Evolutionary conservation across 108 stramenopile species (phyloP).

Genomic region (Cyclotella baltica): DNA sequence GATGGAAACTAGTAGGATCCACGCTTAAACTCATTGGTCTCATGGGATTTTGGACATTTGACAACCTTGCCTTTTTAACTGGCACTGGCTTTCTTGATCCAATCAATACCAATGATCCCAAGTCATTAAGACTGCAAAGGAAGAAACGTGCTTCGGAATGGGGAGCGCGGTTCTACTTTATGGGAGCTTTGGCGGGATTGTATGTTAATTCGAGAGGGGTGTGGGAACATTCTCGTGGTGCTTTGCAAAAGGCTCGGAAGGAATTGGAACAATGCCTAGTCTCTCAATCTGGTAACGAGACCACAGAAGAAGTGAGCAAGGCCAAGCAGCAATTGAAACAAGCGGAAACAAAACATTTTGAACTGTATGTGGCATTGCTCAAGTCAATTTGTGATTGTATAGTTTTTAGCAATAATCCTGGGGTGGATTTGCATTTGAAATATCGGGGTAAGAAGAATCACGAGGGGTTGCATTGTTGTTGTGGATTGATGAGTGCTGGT

Average conservation of each 20-base stretch:
- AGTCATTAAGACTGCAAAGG: conserved; percentile 13
- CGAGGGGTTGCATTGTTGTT: conserved; percentile 81
- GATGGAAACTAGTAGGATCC: conserved; percentile 63
- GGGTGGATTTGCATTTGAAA: conserved; percentile 77
- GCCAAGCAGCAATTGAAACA: conserved; percentile 33
- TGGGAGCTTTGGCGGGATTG: conserved; percentile 68
- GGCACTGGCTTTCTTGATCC: conserved; percentile 70
- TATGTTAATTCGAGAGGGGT: conserved; percentile 55
- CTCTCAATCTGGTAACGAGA: neutral
- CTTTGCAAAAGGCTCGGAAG: conserved; percentile 35
- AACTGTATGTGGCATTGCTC: conserved; percentile 64
- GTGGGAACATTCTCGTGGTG: conserved; percentile 36
- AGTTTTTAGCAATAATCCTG: conserved; percentile 88
- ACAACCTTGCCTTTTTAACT: conserved; percentile 76
- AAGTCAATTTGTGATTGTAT: conserved; percentile 79
- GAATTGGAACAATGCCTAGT: conserved; percentile 4
- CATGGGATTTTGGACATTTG: conserved; percentile 79
- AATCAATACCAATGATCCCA: conserved; percentile 17
- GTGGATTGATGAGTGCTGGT: conserved; percentile 76
- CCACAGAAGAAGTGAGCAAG: neutral
- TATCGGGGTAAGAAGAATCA: conserved; percentile 81
- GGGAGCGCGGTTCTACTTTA: conserved; percentile 78
- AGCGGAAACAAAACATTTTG: conserved; percentile 65
- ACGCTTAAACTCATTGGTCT: conserved; percentile 74
- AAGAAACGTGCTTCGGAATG: conserved; percentile 44